Base-by-base conservation (phyloP, 208 protist genomes). In the Angomonas deanei region DNA sequence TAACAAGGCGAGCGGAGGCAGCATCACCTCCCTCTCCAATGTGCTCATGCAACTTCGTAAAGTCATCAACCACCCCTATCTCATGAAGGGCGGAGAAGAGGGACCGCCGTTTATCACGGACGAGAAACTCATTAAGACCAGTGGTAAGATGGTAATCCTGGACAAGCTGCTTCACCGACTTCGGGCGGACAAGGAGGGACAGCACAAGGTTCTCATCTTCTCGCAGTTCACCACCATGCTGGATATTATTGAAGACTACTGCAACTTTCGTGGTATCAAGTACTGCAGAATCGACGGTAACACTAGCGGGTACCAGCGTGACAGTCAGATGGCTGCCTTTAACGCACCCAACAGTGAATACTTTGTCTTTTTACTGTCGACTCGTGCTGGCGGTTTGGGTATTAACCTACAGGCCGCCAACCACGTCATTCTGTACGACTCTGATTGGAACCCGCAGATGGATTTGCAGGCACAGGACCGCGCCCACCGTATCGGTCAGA, bases 391-490 rank as follows among this genome's bases (percentile, higher is more conserved):
- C 49, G 98, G 98, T 53, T 84, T 99, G 4, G 98, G 98, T 65
- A 98, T 99, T 70, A 99, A 99, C 66, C 72, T 99, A 33, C 93
- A 97, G 62, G 98, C 97, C 6, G 98, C 98, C 1, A 98, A 99
- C 70, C 92, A 97, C 38, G 98, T 99, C 47, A 95, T 99, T 62
- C 72, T 99, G 28, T 99, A 98, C 75, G 98, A 99, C 82, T 93
- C 78, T 3, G 98, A 99, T 74, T 99, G 97, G 97, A 99, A 99
- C 76, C 95, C 95, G 49, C 96, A 99, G 81, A 97, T 97, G 80
- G 98, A 99, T 74, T 68, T 99, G 47, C 98, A 99, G 72, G 98
- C 98, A 5, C 93, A 98, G 76, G 97, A 99, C 69, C 80, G 98
- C 31, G 97, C 97, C 24, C 98, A 99, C 77, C 91, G 98, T 61